Percentiles rank a stretch among this genome's conserved stretches.
Conservation (phyloP, 805 yeast genomes). For the Debaryomyces prosopidis region DNA sequence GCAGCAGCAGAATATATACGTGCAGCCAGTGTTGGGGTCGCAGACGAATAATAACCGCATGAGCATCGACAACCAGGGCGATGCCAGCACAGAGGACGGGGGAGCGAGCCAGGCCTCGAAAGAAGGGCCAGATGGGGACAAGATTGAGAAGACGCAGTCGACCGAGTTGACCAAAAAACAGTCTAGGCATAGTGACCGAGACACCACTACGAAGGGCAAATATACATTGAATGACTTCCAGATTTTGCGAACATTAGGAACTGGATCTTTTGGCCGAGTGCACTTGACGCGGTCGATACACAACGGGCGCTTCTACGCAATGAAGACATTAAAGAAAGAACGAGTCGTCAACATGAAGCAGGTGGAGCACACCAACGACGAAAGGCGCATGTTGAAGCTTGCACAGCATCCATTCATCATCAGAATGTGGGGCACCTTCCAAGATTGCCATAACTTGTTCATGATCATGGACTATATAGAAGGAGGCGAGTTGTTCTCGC, state of each 20-base stretch:
- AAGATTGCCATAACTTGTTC: slow-evolving; percentile 55
- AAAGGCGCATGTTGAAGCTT: slow-evolving; percentile 56
- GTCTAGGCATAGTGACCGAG: slow-evolving; percentile 18
- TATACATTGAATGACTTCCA: slow-evolving; percentile 58
- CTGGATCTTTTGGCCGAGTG: slow-evolving; percentile 63
- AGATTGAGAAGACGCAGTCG: background rate
- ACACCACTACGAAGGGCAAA: slow-evolving; percentile 54
- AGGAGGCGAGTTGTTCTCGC: slow-evolving; percentile 60
- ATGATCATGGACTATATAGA: slow-evolving; percentile 69
- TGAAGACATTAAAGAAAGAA: slow-evolving; percentile 57
- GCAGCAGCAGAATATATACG: slow-evolving; percentile 29
- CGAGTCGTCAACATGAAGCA: slow-evolving; percentile 63
- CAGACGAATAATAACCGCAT: slow-evolving; percentile 7
- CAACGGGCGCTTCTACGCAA: slow-evolving; percentile 60
- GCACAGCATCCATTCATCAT: slow-evolving; percentile 62
- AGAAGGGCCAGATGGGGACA: background rate
- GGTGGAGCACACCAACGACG: slow-evolving; percentile 65
- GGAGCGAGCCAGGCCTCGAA: background rate
- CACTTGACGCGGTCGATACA: slow-evolving; percentile 59
- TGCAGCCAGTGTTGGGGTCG: slow-evolving; percentile 13
- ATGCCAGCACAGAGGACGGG: background rate
- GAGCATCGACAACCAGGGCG: background rate
- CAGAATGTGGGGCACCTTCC: slow-evolving; percentile 69
- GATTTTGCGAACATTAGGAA: slow-evolving; percentile 57
- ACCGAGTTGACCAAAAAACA: background rate